A percentile compares a stretch with the other conserved stretches of the same genome.
Conservation (phyloP, 768 basidiomycete genomes). For the Suillus placidus region DNA sequence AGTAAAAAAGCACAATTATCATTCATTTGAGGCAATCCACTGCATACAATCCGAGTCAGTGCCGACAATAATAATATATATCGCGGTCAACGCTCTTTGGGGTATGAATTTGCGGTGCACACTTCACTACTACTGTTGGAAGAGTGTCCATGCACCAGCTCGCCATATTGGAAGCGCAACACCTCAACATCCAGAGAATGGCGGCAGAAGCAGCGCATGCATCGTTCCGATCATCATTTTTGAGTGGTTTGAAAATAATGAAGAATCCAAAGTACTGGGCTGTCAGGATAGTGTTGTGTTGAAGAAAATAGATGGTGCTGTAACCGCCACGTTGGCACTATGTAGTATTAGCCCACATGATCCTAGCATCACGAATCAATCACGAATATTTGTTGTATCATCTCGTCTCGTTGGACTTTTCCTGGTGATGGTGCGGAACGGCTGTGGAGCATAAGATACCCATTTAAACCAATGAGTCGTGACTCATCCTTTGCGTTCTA, state of each 20-base stretch:
- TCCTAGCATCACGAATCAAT: not conserved
- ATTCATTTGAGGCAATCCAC: not conserved
- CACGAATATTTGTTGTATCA: no score
- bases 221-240: not conserved
- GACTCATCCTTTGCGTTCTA: not conserved
- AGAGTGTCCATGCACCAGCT: slow-evolving; percentile 20
- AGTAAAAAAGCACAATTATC: not conserved
- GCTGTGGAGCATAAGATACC: not conserved
- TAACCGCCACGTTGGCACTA: not conserved
- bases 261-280: not conserved
- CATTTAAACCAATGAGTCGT: not conserved
- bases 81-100: not conserved
- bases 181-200: no score
- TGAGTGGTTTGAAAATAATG: not conserved
- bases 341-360: not conserved
- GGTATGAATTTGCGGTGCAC: not conserved
- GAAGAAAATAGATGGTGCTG: not conserved
- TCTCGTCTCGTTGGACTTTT: not conserved
- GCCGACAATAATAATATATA: not conserved
- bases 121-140: slow-evolving; percentile 27
- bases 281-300: not conserved
- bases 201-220: not conserved
- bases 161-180: slow-evolving; percentile 19
- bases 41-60: not conserved
- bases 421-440: not conserved